Base-by-base conservation (phyloP, 495 filamentous ascomycete genomes). In the Penicillium diatomitis region DNA sequence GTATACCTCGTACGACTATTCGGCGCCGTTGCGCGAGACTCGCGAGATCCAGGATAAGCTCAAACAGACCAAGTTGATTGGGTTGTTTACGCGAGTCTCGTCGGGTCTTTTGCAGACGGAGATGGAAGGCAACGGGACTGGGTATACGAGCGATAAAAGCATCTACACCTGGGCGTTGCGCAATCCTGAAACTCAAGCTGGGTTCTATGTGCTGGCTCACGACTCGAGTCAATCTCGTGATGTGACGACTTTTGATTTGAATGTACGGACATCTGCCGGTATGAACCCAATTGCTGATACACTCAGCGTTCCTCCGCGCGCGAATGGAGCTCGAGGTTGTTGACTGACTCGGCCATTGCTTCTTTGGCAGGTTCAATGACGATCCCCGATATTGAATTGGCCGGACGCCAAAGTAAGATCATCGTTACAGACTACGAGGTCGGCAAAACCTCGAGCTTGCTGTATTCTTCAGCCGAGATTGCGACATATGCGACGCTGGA, bases 391-490 rank as follows among this genome's bases (percentile, higher is more conserved):
- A 73, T 89, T 7, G 77, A 73, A 2, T 65, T 89, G 2, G 73
- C 75, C 52, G 85, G 86, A 0, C 74, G 84, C 28, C 86, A 90
- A 52, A 83, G 82, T 4, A 87, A 87, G 54, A 75, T 82, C 46
- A 76, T 84, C 44, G 79, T 87, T 29, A 84, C 82, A 5, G 84
- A 90, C 55, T 89, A 88, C 52, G 65, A 74, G 27, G 58, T 88
- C 43, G 76, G 75, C 4, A 52, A 53, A 2, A 67, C 68, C 6
- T 62, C 67, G 3, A 78, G 64, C 4, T 56, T 89, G 5, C 67
- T 87, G 2, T 88, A 86, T 61, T 85, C 80, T 1, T 82, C 84
- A 2, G 82, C 81, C 0, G 85, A 90, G 40, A 71, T 87, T 38
- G 77, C 85, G 44, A 86, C 84, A 0, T 82, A 77, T 62, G 65